These are phyloP conservation scores for Hypoxylon sp. DNA, from an alignment of 2,329 filamentous ascomycete species.

Conservation along the genomic window DNA sequence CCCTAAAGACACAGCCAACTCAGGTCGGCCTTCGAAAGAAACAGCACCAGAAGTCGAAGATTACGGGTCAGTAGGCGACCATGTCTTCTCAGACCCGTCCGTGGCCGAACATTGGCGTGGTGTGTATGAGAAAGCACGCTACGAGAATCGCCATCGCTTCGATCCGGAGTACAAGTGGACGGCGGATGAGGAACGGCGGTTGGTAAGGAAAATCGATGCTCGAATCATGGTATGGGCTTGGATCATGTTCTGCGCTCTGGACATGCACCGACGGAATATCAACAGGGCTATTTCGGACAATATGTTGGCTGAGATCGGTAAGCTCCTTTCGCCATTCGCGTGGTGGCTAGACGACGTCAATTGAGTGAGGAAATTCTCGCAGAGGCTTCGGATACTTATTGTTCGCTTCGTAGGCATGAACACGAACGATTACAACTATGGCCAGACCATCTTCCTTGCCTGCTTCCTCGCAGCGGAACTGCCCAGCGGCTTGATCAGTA, in stretches of 20 bases:
- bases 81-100: slow-evolving; percentile 63
- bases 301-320: slow-evolving; percentile 55
- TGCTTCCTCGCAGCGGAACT: slow-evolving; percentile 66
- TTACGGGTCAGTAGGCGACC: slow-evolving; percentile 53
- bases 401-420: slow-evolving; percentile 46
- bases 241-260: slow-evolving; percentile 46
- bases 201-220: slow-evolving; percentile 64
- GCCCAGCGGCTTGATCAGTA: slow-evolving; percentile 65
- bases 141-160: slow-evolving; percentile 70
- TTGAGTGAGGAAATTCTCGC: neutral
- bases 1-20: slow-evolving; percentile 8
- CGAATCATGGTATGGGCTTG: slow-evolving; percentile 52
- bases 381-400: neutral
- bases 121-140: slow-evolving; percentile 66
- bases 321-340: slow-evolving; percentile 3
- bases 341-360: neutral
- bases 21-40: slow-evolving; percentile 22
- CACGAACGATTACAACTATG: slow-evolving; percentile 61
- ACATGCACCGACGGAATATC: slow-evolving; percentile 50
- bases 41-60: slow-evolving; percentile 26
- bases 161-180: slow-evolving; percentile 70
- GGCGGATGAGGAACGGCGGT: slow-evolving; percentile 65
- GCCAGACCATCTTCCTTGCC: slow-evolving; percentile 63
- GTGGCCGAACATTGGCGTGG: slow-evolving; percentile 66
- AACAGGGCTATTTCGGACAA: slow-evolving; percentile 51